Percentiles rank a stretch among this genome's conserved stretches.
phyloP scores from a whole-genome alignment of 306 rosid species.

The Lotus japonicus region DNA sequence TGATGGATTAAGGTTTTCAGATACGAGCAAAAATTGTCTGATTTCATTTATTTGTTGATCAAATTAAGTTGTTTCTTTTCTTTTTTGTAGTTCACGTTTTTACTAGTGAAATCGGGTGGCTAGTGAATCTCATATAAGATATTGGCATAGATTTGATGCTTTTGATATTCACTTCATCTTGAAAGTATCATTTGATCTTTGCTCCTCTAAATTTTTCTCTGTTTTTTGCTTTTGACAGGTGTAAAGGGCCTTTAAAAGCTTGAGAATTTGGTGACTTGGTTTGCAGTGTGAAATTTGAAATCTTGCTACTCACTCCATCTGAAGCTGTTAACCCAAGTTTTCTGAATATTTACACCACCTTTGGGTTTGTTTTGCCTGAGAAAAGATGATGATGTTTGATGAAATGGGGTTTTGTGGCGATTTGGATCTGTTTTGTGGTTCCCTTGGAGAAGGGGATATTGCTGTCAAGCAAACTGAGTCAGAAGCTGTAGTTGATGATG shows the following conservation, averaged over 20 bases:
- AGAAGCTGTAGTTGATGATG: constrained; percentile 51
- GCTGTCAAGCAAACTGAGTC: constrained; percentile 35
- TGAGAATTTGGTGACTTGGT: not conserved
- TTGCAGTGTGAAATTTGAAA: constrained; percentile 8
- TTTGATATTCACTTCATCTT: not conserved
- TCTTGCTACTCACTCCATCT: not conserved
- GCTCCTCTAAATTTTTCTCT: not conserved
- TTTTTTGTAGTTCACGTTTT: not conserved
- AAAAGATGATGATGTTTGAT: constrained; percentile 57
- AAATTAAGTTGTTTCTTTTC: not conserved
- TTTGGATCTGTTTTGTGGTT: constrained; percentile 47
- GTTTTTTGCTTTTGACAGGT: constrained; percentile 19
- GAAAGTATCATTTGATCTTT: constrained; percentile 4
- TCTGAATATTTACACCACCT: not conserved
- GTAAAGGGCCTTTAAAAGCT: not conserved
- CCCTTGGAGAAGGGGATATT: constrained; percentile 43
- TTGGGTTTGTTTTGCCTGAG: not conserved
- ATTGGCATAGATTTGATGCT: constrained; percentile 1
- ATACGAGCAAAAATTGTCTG: not conserved
- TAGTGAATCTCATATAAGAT: constrained; percentile 12
- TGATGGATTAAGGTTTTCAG: not conserved
- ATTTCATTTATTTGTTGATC: not conserved
- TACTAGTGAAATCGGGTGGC: not conserved
- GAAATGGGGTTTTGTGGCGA: constrained; percentile 58
- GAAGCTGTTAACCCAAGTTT: not conserved